phyloP scores from a whole-genome alignment of 2,329 filamentous ascomycete species.

The Myotisia sp. region DNA sequence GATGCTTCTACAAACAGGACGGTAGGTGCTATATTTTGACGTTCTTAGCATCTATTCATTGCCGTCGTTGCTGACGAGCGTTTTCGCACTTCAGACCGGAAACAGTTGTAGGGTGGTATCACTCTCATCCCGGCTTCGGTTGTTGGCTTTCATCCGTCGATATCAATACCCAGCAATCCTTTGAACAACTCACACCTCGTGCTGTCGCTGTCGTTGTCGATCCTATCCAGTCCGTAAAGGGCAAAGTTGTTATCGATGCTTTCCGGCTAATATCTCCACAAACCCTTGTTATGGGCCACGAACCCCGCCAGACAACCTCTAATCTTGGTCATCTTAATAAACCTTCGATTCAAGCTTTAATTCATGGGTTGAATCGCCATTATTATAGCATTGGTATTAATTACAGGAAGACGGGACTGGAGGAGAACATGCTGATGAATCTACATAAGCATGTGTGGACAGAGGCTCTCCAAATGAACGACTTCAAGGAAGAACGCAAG shows the following conservation, averaged over 20 bases:
- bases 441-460: slow-evolving; percentile 99
- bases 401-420: slow-evolving; percentile 90
- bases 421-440: slow-evolving; percentile 99
- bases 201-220: slow-evolving; percentile 97
- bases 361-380: slow-evolving; percentile 93
- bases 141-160: slow-evolving; percentile 98
- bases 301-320: slow-evolving; percentile 92
- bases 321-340: slow-evolving; percentile 98
- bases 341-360: slow-evolving; percentile 97
- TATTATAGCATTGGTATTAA: slow-evolving; percentile 99
- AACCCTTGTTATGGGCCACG: slow-evolving; percentile 92
- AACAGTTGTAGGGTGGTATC: slow-evolving; percentile 97
- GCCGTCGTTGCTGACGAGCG: slow-evolving; percentile 6
- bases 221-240: slow-evolving; percentile 97
- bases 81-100: slow-evolving; percentile 71
- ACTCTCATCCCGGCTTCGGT: slow-evolving; percentile 96
- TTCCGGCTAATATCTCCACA: slow-evolving; percentile 98
- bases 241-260: slow-evolving; percentile 97
- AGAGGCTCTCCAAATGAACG: slow-evolving; percentile 89
- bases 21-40: slow-evolving; percentile 39
- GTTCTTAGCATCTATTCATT: no score
- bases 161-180: slow-evolving; percentile 99
- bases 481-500: slow-evolving; percentile 72
- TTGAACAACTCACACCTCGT: slow-evolving; percentile 92
- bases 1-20: slow-evolving; percentile 92